phyloP scores from a whole-genome alignment of 1,284 basidiomycete genomes.

The Mycena citricolor region DNA sequence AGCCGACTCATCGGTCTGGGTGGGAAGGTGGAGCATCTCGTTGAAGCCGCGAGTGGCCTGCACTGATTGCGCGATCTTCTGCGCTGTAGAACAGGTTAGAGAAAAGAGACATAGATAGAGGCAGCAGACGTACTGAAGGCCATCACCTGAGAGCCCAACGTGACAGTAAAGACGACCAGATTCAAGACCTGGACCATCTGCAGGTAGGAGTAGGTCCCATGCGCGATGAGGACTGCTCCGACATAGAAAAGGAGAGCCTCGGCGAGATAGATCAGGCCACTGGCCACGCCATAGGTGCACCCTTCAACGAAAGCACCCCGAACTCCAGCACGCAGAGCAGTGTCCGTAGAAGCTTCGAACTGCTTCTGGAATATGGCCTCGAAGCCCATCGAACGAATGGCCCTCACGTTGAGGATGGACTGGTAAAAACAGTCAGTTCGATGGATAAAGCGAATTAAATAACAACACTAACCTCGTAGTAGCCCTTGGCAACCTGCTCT shows the following conservation, averaged over 20 bases:
- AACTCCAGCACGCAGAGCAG: slow-evolving; percentile 69
- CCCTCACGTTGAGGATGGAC: slow-evolving; percentile 84
- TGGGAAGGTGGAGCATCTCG: slow-evolving; percentile 61
- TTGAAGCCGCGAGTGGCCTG: slow-evolving; percentile 82
- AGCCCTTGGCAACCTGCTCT: slow-evolving; percentile 82
- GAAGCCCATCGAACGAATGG: slow-evolving; percentile 89
- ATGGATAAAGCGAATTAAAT: not conserved
- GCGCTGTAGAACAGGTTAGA: slow-evolving; percentile 47
- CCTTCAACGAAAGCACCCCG: slow-evolving; percentile 82
- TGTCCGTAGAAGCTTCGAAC: slow-evolving; percentile 63
- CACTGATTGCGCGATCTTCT: slow-evolving; percentile 76
- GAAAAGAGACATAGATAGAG: slow-evolving; percentile 3
- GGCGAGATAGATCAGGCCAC: slow-evolving; percentile 82
- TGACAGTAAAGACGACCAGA: slow-evolving; percentile 90
- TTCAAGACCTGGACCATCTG: slow-evolving; percentile 90
- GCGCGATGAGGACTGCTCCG: slow-evolving; percentile 79
- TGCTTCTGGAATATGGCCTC: slow-evolving; percentile 70
- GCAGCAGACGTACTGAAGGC: slow-evolving; percentile 69
- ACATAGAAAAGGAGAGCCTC: slow-evolving; percentile 92
- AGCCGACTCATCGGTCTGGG: slow-evolving; percentile 63
- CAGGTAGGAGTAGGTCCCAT: slow-evolving; percentile 82
- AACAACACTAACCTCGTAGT: slow-evolving; percentile 70
- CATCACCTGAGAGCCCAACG: slow-evolving; percentile 88
- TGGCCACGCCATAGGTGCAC: slow-evolving; percentile 78
- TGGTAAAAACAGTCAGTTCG: slow-evolving; percentile 31